Base-by-base conservation (phyloP, 2,329 filamentous ascomycete species). In the Trichophyton simii region DNA sequence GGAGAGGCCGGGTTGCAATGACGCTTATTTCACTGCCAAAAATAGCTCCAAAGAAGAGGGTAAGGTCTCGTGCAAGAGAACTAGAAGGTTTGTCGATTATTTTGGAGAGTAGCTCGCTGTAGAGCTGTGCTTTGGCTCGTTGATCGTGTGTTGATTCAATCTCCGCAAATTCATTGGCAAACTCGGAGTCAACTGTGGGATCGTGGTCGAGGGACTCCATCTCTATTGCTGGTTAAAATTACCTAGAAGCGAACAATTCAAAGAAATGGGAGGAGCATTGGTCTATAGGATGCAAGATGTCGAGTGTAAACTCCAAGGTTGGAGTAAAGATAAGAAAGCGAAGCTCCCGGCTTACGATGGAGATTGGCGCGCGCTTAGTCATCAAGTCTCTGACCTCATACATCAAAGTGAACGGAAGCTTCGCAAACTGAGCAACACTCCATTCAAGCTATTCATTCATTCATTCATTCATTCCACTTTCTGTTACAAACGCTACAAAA, bases 21-120 rank as follows among this genome's bases (percentile, higher is more conserved):
- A 92, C 85, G 68, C 88, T 87, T 60, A 91, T 80, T 22, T 80
- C 80, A 68, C 88, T 85, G 65, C 78, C 80, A 65, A 91, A 83
- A 60, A 91, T 80, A 58, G 91, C 83, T 68, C 86, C 81, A 60
- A 86, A 78, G 66, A 89, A 86, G 68, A 83, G 83, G 63, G 83
- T 84, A 62, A 91, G 79, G 72, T 91, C 85, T 63, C 80, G 72
- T 61, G 80, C 72, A 55, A 83, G 76, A 20, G 77, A 72, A 41
- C 74, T 67, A 6, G 75, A 71, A 9, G 72, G 68, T 62, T 76
- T 76, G 11, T 76, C 70, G 59, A 82, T 75, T 70, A 85, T 82
- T 58, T 79, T 75, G 65, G 78, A 72, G 64, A 87, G 80, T n/a
- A 85, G 76, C 20, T 79, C 73, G 61, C 77, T 80, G 76, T 86